Evolutionary conservation across 345 rosid species (phyloP).

Genomic region (Populus euphratica): DNA sequence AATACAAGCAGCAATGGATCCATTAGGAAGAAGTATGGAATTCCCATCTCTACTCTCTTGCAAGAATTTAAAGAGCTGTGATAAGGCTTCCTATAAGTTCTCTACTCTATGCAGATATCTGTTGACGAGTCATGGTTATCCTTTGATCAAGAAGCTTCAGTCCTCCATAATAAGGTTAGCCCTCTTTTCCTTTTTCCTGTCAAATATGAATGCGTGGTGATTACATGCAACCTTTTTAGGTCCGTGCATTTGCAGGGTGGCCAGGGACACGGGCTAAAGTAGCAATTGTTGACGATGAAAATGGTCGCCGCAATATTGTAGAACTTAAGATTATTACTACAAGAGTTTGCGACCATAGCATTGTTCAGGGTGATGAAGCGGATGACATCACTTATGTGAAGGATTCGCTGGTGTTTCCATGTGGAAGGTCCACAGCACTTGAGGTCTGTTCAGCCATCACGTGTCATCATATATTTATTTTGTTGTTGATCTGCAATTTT

Average conservation of each 20-base stretch:
- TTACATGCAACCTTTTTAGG: constrained; percentile 51
- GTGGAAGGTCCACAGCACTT: constrained; percentile 58
- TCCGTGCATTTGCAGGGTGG: constrained; percentile 99
- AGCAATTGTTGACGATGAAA: constrained; percentile 38
- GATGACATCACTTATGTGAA: constrained; percentile 43
- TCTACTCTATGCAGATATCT: constrained; percentile 48
- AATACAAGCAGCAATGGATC: neutral
- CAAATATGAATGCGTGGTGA: constrained; percentile 2
- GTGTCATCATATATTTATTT: neutral
- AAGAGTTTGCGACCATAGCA: constrained; percentile 32
- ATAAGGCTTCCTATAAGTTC: neutral
- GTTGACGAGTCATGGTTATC: constrained; percentile 87
- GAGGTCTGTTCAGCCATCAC: constrained; percentile 48
- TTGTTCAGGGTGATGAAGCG: constrained; percentile 26
- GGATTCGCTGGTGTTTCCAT: constrained; percentile 63
- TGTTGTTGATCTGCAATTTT: neutral
- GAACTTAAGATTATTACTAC: constrained; percentile 83
- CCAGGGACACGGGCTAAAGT: constrained; percentile 90
- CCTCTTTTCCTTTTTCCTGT: constrained; percentile 6
- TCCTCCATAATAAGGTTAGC: constrained; percentile 78
- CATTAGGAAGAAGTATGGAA: neutral
- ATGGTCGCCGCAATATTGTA: constrained; percentile 29
- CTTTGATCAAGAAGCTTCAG: constrained; percentile 65
- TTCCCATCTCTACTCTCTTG: neutral
- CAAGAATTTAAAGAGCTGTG: too few relatives aligned